Base-by-base conservation (phyloP, 768 basidiomycete species). In the Lactarius sp. region DNA sequence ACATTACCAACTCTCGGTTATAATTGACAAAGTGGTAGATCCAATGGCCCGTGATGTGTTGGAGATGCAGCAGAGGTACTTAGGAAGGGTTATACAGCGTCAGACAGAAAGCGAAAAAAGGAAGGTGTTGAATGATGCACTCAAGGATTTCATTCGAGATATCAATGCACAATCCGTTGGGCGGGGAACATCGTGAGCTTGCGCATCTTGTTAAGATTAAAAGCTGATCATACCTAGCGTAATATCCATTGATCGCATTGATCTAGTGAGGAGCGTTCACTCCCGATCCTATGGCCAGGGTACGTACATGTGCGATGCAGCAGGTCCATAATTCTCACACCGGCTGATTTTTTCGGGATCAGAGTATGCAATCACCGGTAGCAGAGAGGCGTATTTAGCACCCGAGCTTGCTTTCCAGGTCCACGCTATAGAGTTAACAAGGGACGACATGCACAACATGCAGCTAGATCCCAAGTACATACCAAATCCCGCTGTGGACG, bases 371-470 rank as follows among this genome's bases (percentile, higher is more conserved):
- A 10, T 67, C 2, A 39, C 51, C 3, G 66, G 66, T 7, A 13
- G 16, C 16, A 22, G 4, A 42, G 42, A 46, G 13, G n/a, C 13
- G 6, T 34, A 13, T 6, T 12, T 39, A 37, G 53, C 41, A 16
- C 64, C 56, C 10, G 34, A 52, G 37, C 31, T 66, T 18, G 7
- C 56, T 18, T 52, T 39, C 16, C 34, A 14, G 5, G 33, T 66
- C 5, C 52, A 59, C 41, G 18, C 18, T 3, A 41, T 68, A 8
- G 52, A 59, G 1, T 14, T 65, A 3, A 52, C 60, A 12, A 41
- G 60, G 5, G 64, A 68, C 0, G 52, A 66, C n/a, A 42, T 13
- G n/a, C 49, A 68, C 14, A 47, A 16, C 1, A 44, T 66, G 56
- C 60, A 59, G 34, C 22, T 59, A 0, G 52, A 68, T 47, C 18